These are phyloP conservation scores for Macrocystidia cucumis DNA, from an alignment of 1,284 basidiomycete genomes.

Conservation along the genomic window DNA sequence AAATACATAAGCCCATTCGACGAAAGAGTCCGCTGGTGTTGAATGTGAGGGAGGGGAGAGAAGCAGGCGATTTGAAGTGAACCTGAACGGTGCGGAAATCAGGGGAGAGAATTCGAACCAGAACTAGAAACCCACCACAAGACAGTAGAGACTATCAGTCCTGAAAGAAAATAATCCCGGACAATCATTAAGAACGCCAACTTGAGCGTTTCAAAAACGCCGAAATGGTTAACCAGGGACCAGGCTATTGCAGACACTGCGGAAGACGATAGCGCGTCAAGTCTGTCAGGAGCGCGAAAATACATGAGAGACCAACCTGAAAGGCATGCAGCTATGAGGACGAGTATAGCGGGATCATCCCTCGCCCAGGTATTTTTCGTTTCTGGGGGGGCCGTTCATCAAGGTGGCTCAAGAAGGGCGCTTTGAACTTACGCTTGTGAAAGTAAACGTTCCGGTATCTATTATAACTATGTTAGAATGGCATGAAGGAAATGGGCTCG, in stretches of 20 bases:
- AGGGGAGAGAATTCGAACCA: constrained; percentile 2
- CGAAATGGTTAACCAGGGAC: constrained; percentile 76
- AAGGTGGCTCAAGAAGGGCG: background rate
- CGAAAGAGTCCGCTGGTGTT: constrained; percentile 60
- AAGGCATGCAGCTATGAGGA: constrained; percentile 75
- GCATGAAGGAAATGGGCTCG: constrained; percentile 1
- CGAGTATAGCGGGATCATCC: constrained; percentile 90
- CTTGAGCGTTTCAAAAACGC: constrained; percentile 45
- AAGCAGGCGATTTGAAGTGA: constrained; percentile 65
- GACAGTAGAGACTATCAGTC: constrained; percentile 65
- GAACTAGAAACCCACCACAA: constrained; percentile 52
- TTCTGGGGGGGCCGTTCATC: constrained; percentile 41
- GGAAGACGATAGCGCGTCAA: constrained; percentile 7
- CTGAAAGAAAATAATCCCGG: constrained; percentile 79
- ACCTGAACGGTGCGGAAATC: constrained; percentile 29
- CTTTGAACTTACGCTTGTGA: constrained; percentile 66
- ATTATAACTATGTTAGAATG: no score
- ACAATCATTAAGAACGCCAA: constrained; percentile 78
- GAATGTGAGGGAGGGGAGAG: constrained; percentile 70
- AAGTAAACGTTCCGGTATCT: constrained; percentile 90
- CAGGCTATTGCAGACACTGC: constrained; percentile 79
- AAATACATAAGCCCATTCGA: constrained; percentile 92
- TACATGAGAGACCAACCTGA: constrained; percentile 39
- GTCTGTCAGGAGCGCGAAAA: background rate
- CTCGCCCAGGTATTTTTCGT: constrained; percentile 98